Evolutionary conservation across 495 filamentous ascomycete species (phyloP).

Genomic region (Xylaria telfairii): DNA sequence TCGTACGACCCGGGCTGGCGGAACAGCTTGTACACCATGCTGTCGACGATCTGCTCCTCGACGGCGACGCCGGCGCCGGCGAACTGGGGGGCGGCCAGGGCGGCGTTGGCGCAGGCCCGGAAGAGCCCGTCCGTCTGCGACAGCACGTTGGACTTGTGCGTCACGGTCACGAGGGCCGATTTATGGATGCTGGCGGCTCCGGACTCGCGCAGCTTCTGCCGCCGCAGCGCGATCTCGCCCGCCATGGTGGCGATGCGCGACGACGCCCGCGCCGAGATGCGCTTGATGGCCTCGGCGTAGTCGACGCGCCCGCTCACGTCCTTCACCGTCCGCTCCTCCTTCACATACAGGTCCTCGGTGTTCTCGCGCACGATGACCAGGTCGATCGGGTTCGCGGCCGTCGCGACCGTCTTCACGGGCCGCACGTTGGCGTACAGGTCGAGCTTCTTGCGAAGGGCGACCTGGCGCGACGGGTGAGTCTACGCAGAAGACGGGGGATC

Average conservation of each 20-base stretch:
- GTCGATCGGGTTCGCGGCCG: conserved; percentile 74
- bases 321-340: conserved; percentile 86
- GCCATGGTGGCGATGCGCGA: conserved; percentile 88
- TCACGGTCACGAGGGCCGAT: conserved; percentile 86
- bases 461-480: not conserved
- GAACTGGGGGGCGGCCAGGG: conserved; percentile 70
- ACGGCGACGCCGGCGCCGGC: conserved; percentile 59
- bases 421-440: conserved; percentile 97
- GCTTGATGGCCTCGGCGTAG: conserved; percentile 96
- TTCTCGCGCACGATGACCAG: conserved; percentile 98
- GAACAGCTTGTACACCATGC: conserved; percentile 99
- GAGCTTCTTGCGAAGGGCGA: conserved; percentile 92
- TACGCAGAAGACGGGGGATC: too few relatives aligned
- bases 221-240: conserved; percentile 87
- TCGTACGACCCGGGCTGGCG: conserved; percentile 92
- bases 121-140: conserved; percentile 97
- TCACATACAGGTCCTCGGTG: conserved; percentile 98
- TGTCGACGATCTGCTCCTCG: conserved; percentile 98
- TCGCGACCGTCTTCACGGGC: conserved; percentile 83
- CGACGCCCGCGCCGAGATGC: conserved; percentile 85
- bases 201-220: conserved; percentile 75
- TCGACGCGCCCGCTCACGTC: conserved; percentile 67
- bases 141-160: conserved; percentile 97
- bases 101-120: conserved; percentile 74
- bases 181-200: conserved; percentile 61